Evolutionary conservation across 768 basidiomycete genomes (phyloP), one percentile per base, ranked within the genome.

Genomic region (Mycena floridula): DNA sequence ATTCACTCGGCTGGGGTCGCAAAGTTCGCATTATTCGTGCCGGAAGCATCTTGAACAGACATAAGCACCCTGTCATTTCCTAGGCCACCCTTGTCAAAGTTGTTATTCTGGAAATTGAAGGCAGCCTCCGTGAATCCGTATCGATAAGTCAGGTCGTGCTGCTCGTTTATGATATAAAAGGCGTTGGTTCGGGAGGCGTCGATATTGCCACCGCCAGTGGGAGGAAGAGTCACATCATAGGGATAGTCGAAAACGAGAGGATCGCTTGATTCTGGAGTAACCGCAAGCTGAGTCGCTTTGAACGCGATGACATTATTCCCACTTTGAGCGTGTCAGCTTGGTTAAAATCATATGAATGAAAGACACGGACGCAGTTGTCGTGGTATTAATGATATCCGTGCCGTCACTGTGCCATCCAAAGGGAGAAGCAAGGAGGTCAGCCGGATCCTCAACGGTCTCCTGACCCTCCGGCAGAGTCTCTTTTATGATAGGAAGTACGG

Each of bases 21-120:
- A 73, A 71, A 55, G 80, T 77, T 1, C 79, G 73, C 27, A 70
- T 74, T 35, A 72, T 60, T 11, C 67, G 67, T 43, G 73, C 66
- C 13, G 65, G 67, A 56, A 5, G 64, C 59, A 43, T 74, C 72
- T 55, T 81, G 77, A 1, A 79, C 74, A 28, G 70, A 73, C 36
- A 72, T 60, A 9, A 67, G 65, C 32, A 81, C 73, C 12, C 67
- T 65, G 56, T 82, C 79, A 39, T 63, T 64, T 5, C 65, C 78
- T 27, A 53, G 52, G 5, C 79, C 79, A 15, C 77, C 77, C 23
- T 72, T 69, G 25, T 62, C 67, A 45, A 72, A 70, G 62, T 81
- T 81, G 56, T 69, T 64, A 25, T 61, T 65, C 59, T 82, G 80
- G 68, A 82, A 82, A 58, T 82, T 83, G 56, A 76, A 79, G 7